A percentile compares a stretch with the other conserved stretches of the same genome.
phyloP scores from a whole-genome alignment of 345 rosid species.

The Heritiera littoralis region DNA sequence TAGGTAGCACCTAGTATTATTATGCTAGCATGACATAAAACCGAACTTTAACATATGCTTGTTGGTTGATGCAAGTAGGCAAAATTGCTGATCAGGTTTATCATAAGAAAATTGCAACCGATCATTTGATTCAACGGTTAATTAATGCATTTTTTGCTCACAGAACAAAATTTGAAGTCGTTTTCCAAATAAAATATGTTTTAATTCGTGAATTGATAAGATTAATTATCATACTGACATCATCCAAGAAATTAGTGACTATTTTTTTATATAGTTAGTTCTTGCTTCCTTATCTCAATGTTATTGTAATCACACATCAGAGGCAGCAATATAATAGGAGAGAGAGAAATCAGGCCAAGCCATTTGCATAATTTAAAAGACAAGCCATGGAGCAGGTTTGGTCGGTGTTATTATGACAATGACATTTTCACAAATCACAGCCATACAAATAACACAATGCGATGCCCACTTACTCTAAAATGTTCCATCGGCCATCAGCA shows the following conservation, averaged over 20 bases:
- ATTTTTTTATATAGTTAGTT: neutral
- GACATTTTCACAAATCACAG: constrained; percentile 22
- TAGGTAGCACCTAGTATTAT: neutral
- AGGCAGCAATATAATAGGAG: neutral
- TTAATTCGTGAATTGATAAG: neutral
- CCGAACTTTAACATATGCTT: neutral
- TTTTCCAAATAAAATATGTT: no score
- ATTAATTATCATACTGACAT: neutral
- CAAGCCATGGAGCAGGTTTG: neutral
- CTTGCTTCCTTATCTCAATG: neutral
- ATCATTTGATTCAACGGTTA: neutral
- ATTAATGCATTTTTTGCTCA: no score
- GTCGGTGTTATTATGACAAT: constrained; percentile 16
- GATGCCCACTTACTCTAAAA: constrained; percentile 5
- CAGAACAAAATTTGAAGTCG: no score
- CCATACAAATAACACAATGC: constrained; percentile 10
- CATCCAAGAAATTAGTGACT: neutral
- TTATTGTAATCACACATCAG: neutral
- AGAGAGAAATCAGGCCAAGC: neutral
- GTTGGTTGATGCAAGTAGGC: neutral
- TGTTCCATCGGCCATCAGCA: neutral
- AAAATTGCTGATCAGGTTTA: no score
- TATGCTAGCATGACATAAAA: neutral
- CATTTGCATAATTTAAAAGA: neutral
- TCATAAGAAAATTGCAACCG: neutral